phyloP scores from a whole-genome alignment of 768 basidiomycete species.

The Xerocomellus amylosporus region DNA sequence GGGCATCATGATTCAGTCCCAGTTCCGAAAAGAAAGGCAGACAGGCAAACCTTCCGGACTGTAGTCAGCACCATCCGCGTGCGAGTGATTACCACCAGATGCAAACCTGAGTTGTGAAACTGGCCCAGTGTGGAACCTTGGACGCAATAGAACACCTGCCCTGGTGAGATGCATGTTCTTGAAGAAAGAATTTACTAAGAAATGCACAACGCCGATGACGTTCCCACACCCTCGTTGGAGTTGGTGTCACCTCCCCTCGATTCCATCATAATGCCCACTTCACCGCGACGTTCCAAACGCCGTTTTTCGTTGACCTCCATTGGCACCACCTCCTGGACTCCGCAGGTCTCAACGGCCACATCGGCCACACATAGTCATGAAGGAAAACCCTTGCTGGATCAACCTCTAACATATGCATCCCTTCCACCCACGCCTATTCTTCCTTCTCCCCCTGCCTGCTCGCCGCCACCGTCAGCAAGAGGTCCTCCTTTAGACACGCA shows the following conservation, averaged over 20 bases:
- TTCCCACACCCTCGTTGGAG: slow-evolving; percentile 18
- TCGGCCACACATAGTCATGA: slow-evolving; percentile 17
- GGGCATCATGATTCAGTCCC: slow-evolving; percentile 6
- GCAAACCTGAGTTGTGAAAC: slow-evolving; percentile 42
- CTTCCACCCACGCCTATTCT: slow-evolving; percentile 71
- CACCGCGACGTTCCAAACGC: slow-evolving; percentile 33
- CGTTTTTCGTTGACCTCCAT: slow-evolving; percentile 32
- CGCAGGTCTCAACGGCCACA: slow-evolving; percentile 10
- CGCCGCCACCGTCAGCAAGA: slow-evolving; percentile 24
- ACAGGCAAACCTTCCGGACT: slow-evolving; percentile 56
- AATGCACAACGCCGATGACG: neutral
- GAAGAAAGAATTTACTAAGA: neutral
- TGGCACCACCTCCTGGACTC: slow-evolving; percentile 22
- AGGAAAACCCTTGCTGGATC: slow-evolving; percentile 5
- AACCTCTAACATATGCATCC: slow-evolving; percentile 63
- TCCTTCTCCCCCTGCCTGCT: slow-evolving; percentile 38
- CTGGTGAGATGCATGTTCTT: slow-evolving; percentile 35
- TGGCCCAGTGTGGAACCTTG: slow-evolving; percentile 28
- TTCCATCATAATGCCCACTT: slow-evolving; percentile 26
- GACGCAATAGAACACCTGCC: slow-evolving; percentile 36
- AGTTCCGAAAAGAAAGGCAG: neutral
- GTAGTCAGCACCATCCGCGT: slow-evolving; percentile 43
- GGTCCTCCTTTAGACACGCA: slow-evolving; percentile 14
- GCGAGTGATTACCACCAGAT: slow-evolving; percentile 42
- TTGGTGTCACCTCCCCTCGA: neutral